phyloP scores from a whole-genome alignment of 2,329 filamentous ascomycete genomes.

The Trichoderma semiorbis region DNA sequence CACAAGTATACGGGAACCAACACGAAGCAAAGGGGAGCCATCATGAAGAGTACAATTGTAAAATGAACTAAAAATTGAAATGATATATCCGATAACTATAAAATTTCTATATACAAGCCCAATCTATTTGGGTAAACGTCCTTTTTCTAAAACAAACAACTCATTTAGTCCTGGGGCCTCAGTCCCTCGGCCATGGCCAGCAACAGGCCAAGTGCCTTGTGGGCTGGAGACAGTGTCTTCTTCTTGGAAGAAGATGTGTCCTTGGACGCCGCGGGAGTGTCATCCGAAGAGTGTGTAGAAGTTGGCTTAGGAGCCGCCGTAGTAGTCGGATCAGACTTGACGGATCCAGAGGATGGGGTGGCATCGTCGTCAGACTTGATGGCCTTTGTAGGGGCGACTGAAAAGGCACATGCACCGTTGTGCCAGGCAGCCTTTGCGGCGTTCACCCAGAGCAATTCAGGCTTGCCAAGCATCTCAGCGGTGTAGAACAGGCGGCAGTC shows the following conservation, averaged over 20 bases:
- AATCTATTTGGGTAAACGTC: not conserved
- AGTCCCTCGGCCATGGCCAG: slow-evolving; percentile 8
- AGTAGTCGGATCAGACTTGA: not conserved
- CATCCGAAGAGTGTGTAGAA: not conserved
- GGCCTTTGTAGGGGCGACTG: not conserved
- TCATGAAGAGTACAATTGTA: not conserved
- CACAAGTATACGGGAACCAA: not conserved
- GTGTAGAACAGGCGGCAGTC: slow-evolving; percentile 58
- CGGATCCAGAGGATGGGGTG: not conserved
- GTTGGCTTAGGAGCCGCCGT: not conserved
- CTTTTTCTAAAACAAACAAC: not conserved
- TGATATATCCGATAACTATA: not conserved
- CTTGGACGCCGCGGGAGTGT: not conserved
- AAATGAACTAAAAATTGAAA: not conserved
- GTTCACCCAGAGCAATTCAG: slow-evolving; percentile 40
- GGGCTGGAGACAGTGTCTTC: slow-evolving; percentile 1
- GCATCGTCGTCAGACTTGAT: not conserved
- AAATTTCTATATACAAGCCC: not conserved
- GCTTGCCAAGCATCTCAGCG: slow-evolving; percentile 41
- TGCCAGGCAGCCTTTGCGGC: slow-evolving; percentile 16
- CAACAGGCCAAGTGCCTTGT: slow-evolving; percentile 11
- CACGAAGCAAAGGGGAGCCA: not conserved
- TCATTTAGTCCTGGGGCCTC: not conserved
- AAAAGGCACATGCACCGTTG: slow-evolving; percentile 7
- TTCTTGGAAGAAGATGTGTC: not conserved